These are phyloP conservation scores for Phytophthora hybrid DNA, from an alignment of 352 stramenopile genomes.

Conservation along the genomic window DNA sequence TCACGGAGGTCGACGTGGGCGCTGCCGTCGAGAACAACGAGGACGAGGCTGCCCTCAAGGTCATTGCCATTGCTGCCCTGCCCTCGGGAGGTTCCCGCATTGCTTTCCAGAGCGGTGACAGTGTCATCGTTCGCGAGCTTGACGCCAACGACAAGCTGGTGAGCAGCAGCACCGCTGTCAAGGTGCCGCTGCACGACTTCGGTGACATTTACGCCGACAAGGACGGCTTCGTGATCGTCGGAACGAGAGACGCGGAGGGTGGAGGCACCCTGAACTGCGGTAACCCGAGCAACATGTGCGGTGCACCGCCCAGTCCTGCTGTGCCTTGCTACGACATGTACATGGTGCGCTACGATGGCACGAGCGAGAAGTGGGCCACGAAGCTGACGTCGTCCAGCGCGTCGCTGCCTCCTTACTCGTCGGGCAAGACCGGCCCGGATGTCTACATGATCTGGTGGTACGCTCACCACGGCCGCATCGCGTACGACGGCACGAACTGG, in stretches of 20 bases:
- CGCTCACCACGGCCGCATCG: constrained; percentile 60
- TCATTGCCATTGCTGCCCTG: constrained; percentile 54
- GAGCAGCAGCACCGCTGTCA: constrained; percentile 33
- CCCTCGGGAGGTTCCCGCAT: constrained; percentile 51
- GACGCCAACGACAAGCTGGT: constrained; percentile 55
- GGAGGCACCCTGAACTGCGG: constrained; percentile 65
- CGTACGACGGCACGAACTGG: constrained; percentile 63
- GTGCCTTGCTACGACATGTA: constrained; percentile 67
- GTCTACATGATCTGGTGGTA: constrained; percentile 73
- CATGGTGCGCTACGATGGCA: constrained; percentile 54
- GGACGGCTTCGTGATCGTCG: constrained; percentile 56
- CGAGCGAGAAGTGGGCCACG: constrained; percentile 56
- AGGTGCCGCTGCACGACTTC: constrained; percentile 53
- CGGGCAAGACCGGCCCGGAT: constrained; percentile 38
- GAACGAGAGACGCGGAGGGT: constrained; percentile 52
- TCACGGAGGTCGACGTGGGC: constrained; percentile 54
- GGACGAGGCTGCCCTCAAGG: constrained; percentile 54
- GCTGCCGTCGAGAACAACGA: constrained; percentile 44
- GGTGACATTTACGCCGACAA: constrained; percentile 57
- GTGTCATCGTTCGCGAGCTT: constrained; percentile 50
- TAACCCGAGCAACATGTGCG: constrained; percentile 57
- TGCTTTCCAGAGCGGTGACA: constrained; percentile 58
- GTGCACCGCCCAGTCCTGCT: constrained; percentile 34
- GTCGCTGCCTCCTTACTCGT: constrained; percentile 57
- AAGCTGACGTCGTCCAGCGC: constrained; percentile 62